These are phyloP conservation scores for Clitopilus hobsonii DNA, from an alignment of 768 basidiomycete species.

Conservation along the genomic window DNA sequence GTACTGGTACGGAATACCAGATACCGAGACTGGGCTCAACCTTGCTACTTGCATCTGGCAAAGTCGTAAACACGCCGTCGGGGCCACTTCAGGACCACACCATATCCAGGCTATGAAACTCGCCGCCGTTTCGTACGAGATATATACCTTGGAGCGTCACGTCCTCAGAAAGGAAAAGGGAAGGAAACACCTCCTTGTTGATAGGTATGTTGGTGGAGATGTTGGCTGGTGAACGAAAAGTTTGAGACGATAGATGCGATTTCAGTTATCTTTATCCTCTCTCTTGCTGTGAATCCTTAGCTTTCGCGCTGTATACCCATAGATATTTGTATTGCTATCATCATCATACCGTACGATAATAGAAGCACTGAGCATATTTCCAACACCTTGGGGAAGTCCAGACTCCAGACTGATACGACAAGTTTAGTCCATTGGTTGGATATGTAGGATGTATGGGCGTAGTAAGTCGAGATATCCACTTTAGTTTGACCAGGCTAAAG, in stretches of 20 bases:
- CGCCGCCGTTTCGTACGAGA: slow-evolving; percentile 71
- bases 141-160: slow-evolving; percentile 75
- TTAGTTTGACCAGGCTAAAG: too few relatives aligned
- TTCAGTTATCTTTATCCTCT: not conserved
- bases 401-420: too few relatives aligned
- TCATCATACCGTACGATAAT: too few relatives aligned
- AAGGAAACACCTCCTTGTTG: slow-evolving; percentile 48
- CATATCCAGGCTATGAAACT: slow-evolving; percentile 83
- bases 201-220: slow-evolving; percentile 57
- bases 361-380: too few relatives aligned
- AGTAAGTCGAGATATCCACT: too few relatives aligned
- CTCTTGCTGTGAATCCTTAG: not conserved
- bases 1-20: slow-evolving; percentile 92
- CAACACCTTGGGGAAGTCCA: too few relatives aligned
- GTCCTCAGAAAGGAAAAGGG: slow-evolving; percentile 65
- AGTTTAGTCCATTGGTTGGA: too few relatives aligned
- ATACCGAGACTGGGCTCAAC: slow-evolving; percentile 73
- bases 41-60: slow-evolving; percentile 97
- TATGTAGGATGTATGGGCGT: too few relatives aligned
- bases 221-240: slow-evolving; percentile 57
- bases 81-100: slow-evolving; percentile 73
- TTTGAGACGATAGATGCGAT: not conserved
- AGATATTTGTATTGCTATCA: not conserved
- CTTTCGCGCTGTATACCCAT: not conserved
- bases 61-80: slow-evolving; percentile 77